Evolutionary conservation across 306 rosid species (phyloP).

Genomic region (Amphicarpaea edgeworthii): DNA sequence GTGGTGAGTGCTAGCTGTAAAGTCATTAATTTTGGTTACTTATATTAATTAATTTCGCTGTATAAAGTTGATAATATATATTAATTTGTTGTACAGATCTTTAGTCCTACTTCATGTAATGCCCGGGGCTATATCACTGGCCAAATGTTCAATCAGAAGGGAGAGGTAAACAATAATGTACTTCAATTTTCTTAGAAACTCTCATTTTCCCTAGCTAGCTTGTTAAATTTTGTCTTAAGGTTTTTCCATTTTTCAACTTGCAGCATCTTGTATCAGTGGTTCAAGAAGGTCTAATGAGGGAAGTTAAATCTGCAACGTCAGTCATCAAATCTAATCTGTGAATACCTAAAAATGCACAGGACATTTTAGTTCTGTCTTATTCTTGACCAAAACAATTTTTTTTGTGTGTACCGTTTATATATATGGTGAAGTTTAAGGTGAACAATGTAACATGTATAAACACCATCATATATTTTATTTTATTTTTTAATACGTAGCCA

Average conservation of each 20-base stretch:
- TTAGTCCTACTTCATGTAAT: slow-evolving; percentile 60
- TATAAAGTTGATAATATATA: too few species aligned
- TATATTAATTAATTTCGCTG: not conserved
- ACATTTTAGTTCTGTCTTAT: slow-evolving; percentile 6
- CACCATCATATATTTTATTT: too few species aligned
- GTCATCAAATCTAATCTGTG: slow-evolving; percentile 66
- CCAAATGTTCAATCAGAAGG: slow-evolving; percentile 82
- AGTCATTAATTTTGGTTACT: too few species aligned
- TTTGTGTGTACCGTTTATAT: too few species aligned
- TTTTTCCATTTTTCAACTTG: slow-evolving; percentile 29
- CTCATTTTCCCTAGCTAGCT: too few species aligned
- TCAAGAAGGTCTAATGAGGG: slow-evolving; percentile 86
- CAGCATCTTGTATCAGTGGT: slow-evolving; percentile 68
- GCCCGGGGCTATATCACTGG: slow-evolving; percentile 80
- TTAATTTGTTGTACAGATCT: slow-evolving; percentile 65
- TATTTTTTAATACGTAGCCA: too few species aligned
- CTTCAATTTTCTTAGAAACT: too few species aligned
- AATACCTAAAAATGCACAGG: slow-evolving; percentile 34
- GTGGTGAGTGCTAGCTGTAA: slow-evolving; percentile 86
- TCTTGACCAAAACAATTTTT: too few species aligned
- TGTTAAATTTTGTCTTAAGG: too few species aligned
- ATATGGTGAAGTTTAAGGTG: too few species aligned
- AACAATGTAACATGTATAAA: too few species aligned
- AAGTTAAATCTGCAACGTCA: slow-evolving; percentile 40
- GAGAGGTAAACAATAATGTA: too few species aligned